These are phyloP conservation scores for Aegilops tauschii DNA, from an alignment of 176 grass and related monocot species.

Conservation along the genomic window DNA sequence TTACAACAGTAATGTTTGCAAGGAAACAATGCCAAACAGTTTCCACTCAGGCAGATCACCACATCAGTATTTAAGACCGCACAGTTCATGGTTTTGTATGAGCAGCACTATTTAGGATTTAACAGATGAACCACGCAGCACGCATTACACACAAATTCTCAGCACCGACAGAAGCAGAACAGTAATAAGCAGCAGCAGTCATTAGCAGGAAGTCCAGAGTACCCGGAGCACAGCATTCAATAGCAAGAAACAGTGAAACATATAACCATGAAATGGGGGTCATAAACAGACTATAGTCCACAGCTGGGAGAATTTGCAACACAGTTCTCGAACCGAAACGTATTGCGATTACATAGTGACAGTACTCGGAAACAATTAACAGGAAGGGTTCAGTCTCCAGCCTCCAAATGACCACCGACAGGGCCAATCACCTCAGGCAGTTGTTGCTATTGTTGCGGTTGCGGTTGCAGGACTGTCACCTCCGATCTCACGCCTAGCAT, in stretches of 20 bases:
- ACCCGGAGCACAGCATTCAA: neutral
- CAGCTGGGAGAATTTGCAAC: slow-evolving; percentile 12
- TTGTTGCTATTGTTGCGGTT: neutral
- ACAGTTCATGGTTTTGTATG: neutral
- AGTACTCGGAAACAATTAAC: slow-evolving; percentile 23
- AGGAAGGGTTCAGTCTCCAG: neutral
- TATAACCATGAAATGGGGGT: neutral
- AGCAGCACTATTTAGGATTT: no score
- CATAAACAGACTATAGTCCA: slow-evolving; percentile 4
- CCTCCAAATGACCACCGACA: neutral
- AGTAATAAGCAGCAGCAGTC: neutral
- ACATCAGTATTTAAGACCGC: neutral
- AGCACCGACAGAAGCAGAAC: neutral
- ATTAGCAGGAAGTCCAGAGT: neutral
- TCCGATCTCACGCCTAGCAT: slow-evolving; percentile 17
- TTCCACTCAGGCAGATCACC: neutral
- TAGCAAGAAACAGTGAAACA: neutral
- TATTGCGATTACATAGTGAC: slow-evolving; percentile 35
- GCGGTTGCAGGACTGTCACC: slow-evolving; percentile 14
- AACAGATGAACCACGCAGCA: neutral
- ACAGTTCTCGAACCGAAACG: slow-evolving; percentile 10
- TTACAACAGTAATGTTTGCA: no score
- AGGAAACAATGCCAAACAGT: no score
- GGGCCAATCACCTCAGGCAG: neutral
- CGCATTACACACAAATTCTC: neutral